A percentile compares a stretch with the other conserved stretches of the same genome.
Evolutionary conservation across 495 filamentous ascomycete genomes (phyloP).

Genomic region (Penicillium angulare): DNA sequence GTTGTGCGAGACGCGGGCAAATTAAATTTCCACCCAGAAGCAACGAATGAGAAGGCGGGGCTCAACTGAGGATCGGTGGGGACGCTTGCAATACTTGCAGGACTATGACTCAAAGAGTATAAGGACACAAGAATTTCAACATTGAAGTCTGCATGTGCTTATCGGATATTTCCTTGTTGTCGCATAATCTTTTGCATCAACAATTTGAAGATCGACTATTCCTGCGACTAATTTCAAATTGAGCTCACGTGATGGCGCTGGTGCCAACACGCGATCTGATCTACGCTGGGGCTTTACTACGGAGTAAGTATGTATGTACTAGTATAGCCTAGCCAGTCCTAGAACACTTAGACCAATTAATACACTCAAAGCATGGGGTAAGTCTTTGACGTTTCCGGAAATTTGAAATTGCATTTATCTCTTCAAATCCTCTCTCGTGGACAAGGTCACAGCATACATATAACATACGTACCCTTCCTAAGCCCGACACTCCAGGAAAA

Average conservation of each 20-base stretch:
- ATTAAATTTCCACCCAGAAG: conserved; percentile 31
- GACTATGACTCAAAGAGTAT: conserved; percentile 3
- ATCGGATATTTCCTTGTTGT: not conserved
- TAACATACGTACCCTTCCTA: conserved; percentile 5
- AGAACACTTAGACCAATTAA: no score
- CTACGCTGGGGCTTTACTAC: no score
- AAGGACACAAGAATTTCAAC: not conserved
- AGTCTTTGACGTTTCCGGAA: not conserved
- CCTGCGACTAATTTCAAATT: no score
- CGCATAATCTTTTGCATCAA: not conserved
- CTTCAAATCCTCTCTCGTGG: conserved; percentile 8
- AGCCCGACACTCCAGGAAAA: conserved; percentile 12
- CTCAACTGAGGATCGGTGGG: conserved; percentile 29
- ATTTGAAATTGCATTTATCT: conserved; percentile 17
- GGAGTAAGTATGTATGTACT: no score
- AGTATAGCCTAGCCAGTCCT: no score
- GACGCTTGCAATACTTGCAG: conserved; percentile 14
- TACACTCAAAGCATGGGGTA: no score
- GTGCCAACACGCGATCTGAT: conserved; percentile 24
- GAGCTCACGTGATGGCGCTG: conserved; percentile 32
- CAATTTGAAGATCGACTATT: no score
- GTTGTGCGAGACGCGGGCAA: conserved; percentile 37
- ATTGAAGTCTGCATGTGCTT: no score
- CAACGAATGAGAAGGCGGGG: conserved; percentile 32
- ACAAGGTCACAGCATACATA: conserved; percentile 7